Percentiles rank a stretch among this genome's conserved stretches.
Conservation (phyloP, 1,284 basidiomycete genomes). For the Apiotrichum laibachii region DNA sequence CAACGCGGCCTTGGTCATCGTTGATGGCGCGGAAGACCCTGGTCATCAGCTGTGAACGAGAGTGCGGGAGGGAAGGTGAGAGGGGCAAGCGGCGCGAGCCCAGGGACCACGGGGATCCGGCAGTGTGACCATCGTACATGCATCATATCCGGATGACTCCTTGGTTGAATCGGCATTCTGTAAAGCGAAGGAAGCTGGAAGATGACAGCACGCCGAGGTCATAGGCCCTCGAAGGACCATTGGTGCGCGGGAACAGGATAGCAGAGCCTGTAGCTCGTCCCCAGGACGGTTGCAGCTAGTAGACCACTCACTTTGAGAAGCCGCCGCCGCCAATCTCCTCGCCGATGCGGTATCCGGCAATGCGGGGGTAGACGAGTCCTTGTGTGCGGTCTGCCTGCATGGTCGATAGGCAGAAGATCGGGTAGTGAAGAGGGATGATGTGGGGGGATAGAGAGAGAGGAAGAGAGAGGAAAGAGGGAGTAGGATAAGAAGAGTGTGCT, state of each 20-base stretch:
- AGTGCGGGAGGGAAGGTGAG: too few relatives aligned
- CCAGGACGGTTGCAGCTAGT: too few relatives aligned
- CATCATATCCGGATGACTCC: too few relatives aligned
- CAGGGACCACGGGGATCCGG: neutral
- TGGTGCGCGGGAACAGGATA: too few relatives aligned
- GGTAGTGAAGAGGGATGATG: neutral
- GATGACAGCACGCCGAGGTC: too few relatives aligned
- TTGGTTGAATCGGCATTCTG: too few relatives aligned
- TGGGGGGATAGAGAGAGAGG: neutral
- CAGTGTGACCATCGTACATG: too few relatives aligned
- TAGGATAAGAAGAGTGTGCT: too few relatives aligned
- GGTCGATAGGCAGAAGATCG: neutral
- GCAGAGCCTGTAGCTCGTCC: too few relatives aligned
- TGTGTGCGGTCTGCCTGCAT: neutral
- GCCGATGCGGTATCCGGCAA: constrained; percentile 66
- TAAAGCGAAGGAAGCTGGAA: too few relatives aligned
- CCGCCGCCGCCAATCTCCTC: constrained; percentile 78
- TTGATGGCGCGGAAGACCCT: constrained; percentile 81
- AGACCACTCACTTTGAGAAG: constrained; percentile 76
- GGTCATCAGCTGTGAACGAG: neutral
- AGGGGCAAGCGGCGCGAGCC: neutral
- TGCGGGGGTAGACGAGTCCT: constrained; percentile 30
- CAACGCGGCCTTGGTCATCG: constrained; percentile 59
- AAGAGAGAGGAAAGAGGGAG: too few relatives aligned
- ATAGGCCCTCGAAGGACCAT: too few relatives aligned